A percentile compares a stretch with the other conserved stretches of the same genome.
Evolutionary conservation across 2,329 filamentous ascomycete genomes (phyloP).

Genomic region (Hypoxylon sp.): DNA sequence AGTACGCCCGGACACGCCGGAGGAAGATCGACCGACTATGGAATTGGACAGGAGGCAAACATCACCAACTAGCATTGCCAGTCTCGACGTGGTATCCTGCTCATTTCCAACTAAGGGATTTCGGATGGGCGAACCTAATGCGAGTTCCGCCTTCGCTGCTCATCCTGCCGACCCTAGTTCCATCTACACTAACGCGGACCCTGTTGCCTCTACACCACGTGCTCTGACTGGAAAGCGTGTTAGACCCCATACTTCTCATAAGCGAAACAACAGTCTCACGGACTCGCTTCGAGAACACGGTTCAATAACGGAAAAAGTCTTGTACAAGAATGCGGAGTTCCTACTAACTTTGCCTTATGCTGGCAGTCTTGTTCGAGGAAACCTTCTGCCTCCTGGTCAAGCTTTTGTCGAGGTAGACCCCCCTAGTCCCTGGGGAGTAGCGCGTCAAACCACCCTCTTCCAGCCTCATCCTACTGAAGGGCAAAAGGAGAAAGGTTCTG

Average conservation of each 20-base stretch:
- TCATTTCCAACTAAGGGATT: constrained; percentile 71
- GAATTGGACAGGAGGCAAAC: constrained; percentile 56
- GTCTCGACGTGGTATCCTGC: constrained; percentile 74
- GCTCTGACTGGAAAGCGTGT: constrained; percentile 72
- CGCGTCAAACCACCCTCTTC: constrained; percentile 70
- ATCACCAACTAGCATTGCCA: constrained; percentile 72
- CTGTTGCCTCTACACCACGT: constrained; percentile 71
- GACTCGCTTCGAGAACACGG: constrained; percentile 84
- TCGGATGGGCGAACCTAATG: constrained; percentile 58
- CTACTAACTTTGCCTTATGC: constrained; percentile 77
- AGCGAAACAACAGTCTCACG: constrained; percentile 88
- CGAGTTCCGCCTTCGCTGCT: constrained; percentile 63
- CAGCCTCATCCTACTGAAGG: constrained; percentile 57
- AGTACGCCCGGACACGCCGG: constrained; percentile 65
- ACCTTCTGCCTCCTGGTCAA: constrained; percentile 84
- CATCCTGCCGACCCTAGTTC: constrained; percentile 71
- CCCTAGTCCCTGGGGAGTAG: constrained; percentile 64
- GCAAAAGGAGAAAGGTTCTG: constrained; percentile 62
- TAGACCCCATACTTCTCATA: constrained; percentile 74
- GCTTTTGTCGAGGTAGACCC: constrained; percentile 80
- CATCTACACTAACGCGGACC: constrained; percentile 63
- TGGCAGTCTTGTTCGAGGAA: constrained; percentile 89
- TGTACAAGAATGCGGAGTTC: constrained; percentile 70
- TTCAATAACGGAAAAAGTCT: constrained; percentile 62
- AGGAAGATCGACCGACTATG: constrained; percentile 52